Conservation (phyloP, 371 early-diverging fungal species). For the Aphelidium insulamus region DNA sequence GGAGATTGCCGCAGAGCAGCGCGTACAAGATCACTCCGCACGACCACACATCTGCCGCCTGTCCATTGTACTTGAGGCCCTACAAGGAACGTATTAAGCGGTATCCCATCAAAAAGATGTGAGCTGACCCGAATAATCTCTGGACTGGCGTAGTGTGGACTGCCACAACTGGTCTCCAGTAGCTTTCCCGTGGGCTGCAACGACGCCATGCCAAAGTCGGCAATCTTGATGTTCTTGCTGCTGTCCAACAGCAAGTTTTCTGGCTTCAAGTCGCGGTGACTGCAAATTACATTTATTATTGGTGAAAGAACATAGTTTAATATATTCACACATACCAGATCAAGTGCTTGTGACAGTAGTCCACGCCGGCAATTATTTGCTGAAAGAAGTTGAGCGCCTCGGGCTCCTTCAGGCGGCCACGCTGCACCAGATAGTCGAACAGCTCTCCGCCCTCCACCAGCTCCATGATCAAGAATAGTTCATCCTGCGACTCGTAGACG, state of each 20-base stretch:
- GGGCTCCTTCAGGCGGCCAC: constrained; percentile 59
- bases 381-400: constrained; percentile 84
- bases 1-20: constrained; percentile 61
- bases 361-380: constrained; percentile 82
- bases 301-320: neutral
- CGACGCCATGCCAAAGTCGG: constrained; percentile 71
- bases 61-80: constrained; percentile 62
- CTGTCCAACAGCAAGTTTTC: constrained; percentile 79
- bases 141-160: constrained; percentile 81
- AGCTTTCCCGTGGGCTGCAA: constrained; percentile 39
- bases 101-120: constrained; percentile 3
- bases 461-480: constrained; percentile 85
- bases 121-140: constrained; percentile 52
- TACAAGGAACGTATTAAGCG: constrained; percentile 3
- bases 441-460: constrained; percentile 91
- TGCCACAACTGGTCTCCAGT: constrained; percentile 60
- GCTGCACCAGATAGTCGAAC: constrained; percentile 74
- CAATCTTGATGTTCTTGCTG: constrained; percentile 51
- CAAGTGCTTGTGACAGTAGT: constrained; percentile 76
- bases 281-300: constrained; percentile 6
- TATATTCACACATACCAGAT: constrained; percentile 36
- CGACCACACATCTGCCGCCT: constrained; percentile 75
- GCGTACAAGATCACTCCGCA: constrained; percentile 82
- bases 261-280: constrained; percentile 94
- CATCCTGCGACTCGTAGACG: constrained; percentile 67